These are phyloP conservation scores for Meyerozyma athensensis DNA, from an alignment of 1,139 yeast genomes.

Conservation along the genomic window DNA sequence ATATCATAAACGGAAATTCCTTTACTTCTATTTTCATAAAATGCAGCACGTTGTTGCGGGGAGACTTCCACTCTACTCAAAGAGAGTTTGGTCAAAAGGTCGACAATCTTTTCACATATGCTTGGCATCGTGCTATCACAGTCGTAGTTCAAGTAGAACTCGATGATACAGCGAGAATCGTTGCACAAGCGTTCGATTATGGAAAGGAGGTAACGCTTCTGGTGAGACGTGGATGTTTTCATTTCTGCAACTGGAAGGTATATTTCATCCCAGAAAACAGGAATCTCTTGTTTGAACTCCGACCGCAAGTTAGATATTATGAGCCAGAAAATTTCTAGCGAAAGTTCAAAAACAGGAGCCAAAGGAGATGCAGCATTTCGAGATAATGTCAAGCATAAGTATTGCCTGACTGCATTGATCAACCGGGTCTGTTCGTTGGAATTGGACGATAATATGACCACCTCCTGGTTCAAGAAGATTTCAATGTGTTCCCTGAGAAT, in stretches of 20 bases:
- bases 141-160: conserved; percentile 90
- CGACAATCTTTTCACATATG: conserved; percentile 76
- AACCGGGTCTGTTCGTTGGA: conserved; percentile 60
- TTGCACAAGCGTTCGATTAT: conserved; percentile 76
- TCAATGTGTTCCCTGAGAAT: conserved; percentile 83
- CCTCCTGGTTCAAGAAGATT: conserved; percentile 64
- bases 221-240: conserved; percentile 88
- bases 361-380: conserved; percentile 91
- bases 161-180: conserved; percentile 88
- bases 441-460: conserved; percentile 54
- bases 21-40: conserved; percentile 53
- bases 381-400: conserved; percentile 74
- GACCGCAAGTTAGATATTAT: conserved; percentile 76
- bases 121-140: conserved; percentile 85
- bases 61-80: conserved; percentile 69
- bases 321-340: conserved; percentile 91
- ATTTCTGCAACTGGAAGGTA: conserved; percentile 92
- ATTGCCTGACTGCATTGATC: conserved; percentile 79
- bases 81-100: conserved; percentile 71
- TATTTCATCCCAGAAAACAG: conserved; percentile 88
- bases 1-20: conserved; percentile 74
- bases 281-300: conserved; percentile 87
- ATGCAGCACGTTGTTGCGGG: conserved; percentile 61
- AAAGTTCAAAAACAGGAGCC: conserved; percentile 88
- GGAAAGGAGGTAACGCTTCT: conserved; percentile 78